Percentiles rank a stretch among this genome's conserved stretches.
Evolutionary conservation across 2,329 filamentous ascomycete genomes (phyloP).

Genomic region (Colletotrichum sojae): DNA sequence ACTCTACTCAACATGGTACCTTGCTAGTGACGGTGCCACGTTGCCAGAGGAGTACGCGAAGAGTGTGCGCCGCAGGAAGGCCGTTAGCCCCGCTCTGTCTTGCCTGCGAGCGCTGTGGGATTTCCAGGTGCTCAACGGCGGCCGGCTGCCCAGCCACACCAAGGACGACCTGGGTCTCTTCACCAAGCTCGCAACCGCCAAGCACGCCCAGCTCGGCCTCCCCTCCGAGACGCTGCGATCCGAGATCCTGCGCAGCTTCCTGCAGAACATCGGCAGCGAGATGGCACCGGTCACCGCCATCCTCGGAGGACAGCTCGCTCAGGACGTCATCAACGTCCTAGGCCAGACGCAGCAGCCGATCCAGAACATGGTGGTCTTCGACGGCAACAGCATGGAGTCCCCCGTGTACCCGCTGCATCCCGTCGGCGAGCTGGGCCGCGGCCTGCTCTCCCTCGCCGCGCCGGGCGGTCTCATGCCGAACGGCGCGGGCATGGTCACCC

Average conservation of each 20-base stretch:
- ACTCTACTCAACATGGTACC: conserved; percentile 87
- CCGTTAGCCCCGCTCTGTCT: conserved; percentile 87
- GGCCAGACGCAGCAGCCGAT: conserved; percentile 93
- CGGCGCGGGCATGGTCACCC: conserved; percentile 32
- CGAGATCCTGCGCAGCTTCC: conserved; percentile 84
- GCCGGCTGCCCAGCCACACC: conserved; percentile 68
- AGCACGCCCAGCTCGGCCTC: conserved; percentile 81
- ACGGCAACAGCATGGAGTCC: conserved; percentile 84
- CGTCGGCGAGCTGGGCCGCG: conserved; percentile 67
- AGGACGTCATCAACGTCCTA: conserved; percentile 97
- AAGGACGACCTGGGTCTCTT: conserved; percentile 80
- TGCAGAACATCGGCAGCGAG: conserved; percentile 89
- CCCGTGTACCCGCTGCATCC: conserved; percentile 88
- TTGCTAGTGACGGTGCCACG: conserved; percentile 83
- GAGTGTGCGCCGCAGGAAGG: conserved; percentile 77
- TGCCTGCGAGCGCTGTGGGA: conserved; percentile 93
- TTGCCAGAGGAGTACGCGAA: conserved; percentile 77
- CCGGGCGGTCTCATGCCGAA: conserved; percentile 38
- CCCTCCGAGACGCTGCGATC: conserved; percentile 77
- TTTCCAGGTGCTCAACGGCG: conserved; percentile 75
- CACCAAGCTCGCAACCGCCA: conserved; percentile 81
- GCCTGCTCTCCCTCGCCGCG: conserved; percentile 55
- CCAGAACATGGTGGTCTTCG: conserved; percentile 94
- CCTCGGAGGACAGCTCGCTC: conserved; percentile 89
- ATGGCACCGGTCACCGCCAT: conserved; percentile 90